Evolutionary conservation across 2,329 filamentous ascomycete species (phyloP).

Genomic region (Drechslerella coelobrocha): DNA sequence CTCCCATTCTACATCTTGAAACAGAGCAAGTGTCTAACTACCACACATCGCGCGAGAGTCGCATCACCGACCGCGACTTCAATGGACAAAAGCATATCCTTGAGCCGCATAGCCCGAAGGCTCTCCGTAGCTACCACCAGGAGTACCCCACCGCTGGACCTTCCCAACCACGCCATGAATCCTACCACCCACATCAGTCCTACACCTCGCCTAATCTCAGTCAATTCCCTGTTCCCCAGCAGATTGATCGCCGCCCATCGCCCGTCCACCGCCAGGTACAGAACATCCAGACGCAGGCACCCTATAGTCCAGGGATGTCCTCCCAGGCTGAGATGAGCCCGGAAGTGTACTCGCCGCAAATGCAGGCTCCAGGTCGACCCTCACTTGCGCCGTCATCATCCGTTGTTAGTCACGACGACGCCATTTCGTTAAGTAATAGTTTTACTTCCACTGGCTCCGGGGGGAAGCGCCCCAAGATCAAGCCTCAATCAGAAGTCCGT

Average conservation of each 20-base stretch:
- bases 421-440: slow-evolving; percentile 58
- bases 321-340: slow-evolving; percentile 36
- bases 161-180: slow-evolving; percentile 9
- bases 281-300: slow-evolving; percentile 32
- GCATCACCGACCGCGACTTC: slow-evolving; percentile 45
- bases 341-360: slow-evolving; percentile 45
- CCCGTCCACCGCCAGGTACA: slow-evolving; percentile 42
- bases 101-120: slow-evolving; percentile 47
- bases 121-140: slow-evolving; percentile 33
- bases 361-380: slow-evolving; percentile 20
- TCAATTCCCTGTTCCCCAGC: slow-evolving; percentile 39
- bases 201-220: slow-evolving; percentile 31
- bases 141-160: slow-evolving; percentile 28
- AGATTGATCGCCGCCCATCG: slow-evolving; percentile 39
- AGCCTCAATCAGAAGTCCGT: slow-evolving; percentile 62
- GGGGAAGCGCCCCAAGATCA: slow-evolving; percentile 61
- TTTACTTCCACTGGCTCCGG: slow-evolving; percentile 58
- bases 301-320: slow-evolving; percentile 20
- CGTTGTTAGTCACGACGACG: slow-evolving; percentile 31
- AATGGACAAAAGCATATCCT: slow-evolving; percentile 52
- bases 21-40: slow-evolving; percentile 35
- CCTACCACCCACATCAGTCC: slow-evolving; percentile 6
- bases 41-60: slow-evolving; percentile 30
- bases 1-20: slow-evolving; percentile 48
- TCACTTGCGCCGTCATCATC: slow-evolving; percentile 46